A percentile compares a stretch with the other conserved stretches of the same genome.
Conservation (phyloP, 768 basidiomycete genomes). For the Hemileccinum impolitum region DNA sequence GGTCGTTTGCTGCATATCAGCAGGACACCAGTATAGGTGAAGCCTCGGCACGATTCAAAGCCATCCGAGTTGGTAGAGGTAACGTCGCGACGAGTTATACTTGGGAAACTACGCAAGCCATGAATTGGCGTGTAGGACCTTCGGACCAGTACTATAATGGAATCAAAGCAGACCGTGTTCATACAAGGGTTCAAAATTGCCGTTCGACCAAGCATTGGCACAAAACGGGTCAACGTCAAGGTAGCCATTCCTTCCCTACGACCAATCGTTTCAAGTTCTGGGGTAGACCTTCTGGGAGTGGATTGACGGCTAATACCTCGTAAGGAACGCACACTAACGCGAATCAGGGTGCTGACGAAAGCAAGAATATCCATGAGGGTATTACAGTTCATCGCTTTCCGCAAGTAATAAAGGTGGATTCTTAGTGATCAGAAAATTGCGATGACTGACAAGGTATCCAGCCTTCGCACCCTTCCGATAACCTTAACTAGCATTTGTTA, state of each 20-base stretch:
- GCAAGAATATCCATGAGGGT: no score
- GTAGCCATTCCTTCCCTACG: neutral
- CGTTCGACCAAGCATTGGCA: neutral
- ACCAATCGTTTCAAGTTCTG: no score
- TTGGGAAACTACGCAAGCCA: constrained; percentile 5
- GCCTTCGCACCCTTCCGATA: no score
- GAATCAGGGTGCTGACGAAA: no score
- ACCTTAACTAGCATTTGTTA: no score
- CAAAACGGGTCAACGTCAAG: constrained; percentile 1
- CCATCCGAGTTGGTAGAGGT: neutral
- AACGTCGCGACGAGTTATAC: constrained; percentile 5
- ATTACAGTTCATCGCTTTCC: no score
- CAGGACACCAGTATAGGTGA: constrained; percentile 1
- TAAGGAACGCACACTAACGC: no score
- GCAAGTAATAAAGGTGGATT: no score
- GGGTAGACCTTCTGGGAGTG: no score
- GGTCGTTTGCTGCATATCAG: constrained; percentile 25
- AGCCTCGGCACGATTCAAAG: constrained; percentile 11
- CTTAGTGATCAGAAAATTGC: no score
- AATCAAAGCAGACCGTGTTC: constrained; percentile 20
- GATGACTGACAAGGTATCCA: no score
- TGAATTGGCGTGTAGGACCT: constrained; percentile 9
- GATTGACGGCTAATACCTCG: no score
- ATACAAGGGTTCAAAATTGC: constrained; percentile 21
- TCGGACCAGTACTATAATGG: neutral